Evolutionary conservation across 805 yeast genomes (phyloP), one percentile per base, ranked within the genome.

Genomic region (Blastobotrys robertii): DNA sequence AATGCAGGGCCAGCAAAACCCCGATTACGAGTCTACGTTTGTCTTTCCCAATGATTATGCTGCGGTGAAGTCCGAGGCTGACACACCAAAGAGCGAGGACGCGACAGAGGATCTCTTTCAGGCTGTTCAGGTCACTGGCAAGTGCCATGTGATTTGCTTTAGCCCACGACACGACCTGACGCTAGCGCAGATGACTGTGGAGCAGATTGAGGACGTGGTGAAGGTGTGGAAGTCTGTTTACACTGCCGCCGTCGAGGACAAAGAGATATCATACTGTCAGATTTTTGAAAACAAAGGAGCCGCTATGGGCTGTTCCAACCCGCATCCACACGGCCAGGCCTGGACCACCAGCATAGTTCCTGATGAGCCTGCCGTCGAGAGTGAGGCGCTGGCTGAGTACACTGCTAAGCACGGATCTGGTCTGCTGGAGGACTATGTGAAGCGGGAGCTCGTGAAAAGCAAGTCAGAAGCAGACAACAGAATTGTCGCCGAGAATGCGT

Each of bases 251-350:
- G 59, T 69, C 34, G 51, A 54, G 12, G 59, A 61, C n/a, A 59
- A 63, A 2, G 62, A 60, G 29, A 76, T 81, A 28, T 50, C 47
- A 16, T 80, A 81, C 60, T 61, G 81, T 47, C 87, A 81, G 62
- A 77, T 81, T 32, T 81, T 81, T 56, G 90, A 81, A 58, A 81
- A 81, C 58, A 81, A 81, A 60, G 88, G 88, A 28, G 67, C 77
- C 34, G 81, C 84, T 4, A 81, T 81, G 88, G 88, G 88, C 33
- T 81, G 88, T 55, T 80, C 86, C 2, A 81, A 81, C 55, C 81
- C 85, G 2, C 90, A 81, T 60, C 87, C 88, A 6, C 90, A 81
- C 49, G 85, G 88, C 22, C 90, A 81, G 63, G 84, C 82, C 10
- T 81, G 90, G 90, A 75, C 81, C 60, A 66, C 80, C 43, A 79